phyloP scores from a whole-genome alignment of 2,329 filamentous ascomycete species.

The Byssothecium circinans region DNA sequence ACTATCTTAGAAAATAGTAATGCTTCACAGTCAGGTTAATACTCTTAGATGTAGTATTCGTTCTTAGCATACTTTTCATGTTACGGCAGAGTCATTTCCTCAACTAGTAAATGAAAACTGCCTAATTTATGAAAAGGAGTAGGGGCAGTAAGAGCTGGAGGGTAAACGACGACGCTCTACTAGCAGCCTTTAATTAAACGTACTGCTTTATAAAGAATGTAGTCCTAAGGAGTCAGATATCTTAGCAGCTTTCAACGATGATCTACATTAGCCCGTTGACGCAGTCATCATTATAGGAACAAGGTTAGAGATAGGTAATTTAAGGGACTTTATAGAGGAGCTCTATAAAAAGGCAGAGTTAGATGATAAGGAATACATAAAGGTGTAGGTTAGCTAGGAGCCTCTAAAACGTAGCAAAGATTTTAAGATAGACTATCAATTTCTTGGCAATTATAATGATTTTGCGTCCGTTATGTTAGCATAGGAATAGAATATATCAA shows the following conservation, averaged over 20 bases:
- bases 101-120: conserved; percentile 2
- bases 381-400: conserved; percentile 2
- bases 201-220: conserved; percentile 4
- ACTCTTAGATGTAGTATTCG: conserved; percentile 7
- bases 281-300: conserved; percentile 4
- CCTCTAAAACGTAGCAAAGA: conserved; percentile 5
- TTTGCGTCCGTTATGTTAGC: conserved; percentile 3
- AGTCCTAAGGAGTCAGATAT: conserved; percentile 4
- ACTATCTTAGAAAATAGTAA: conserved; percentile 6
- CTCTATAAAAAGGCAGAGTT: conserved; percentile 4
- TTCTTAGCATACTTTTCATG: conserved; percentile 2
- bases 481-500: conserved; percentile 2
- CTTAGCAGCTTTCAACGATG: conserved; percentile 4
- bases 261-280: conserved; percentile 5
- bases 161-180: conserved; percentile 4
- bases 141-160: conserved; percentile 2
- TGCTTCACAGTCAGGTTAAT: conserved; percentile 4
- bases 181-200: conserved; percentile 2
- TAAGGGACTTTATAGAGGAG: conserved; percentile 4
- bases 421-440: conserved; percentile 5
- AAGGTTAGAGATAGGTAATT: conserved; percentile 5
- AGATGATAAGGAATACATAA: conserved; percentile 1
- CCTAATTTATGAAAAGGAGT: conserved; percentile 2
- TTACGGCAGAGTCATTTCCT: conserved; percentile 5
- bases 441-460: conserved; percentile 4